Conservation (phyloP, 495 filamentous ascomycete genomes). For the Neurospora hispaniola region DNA sequence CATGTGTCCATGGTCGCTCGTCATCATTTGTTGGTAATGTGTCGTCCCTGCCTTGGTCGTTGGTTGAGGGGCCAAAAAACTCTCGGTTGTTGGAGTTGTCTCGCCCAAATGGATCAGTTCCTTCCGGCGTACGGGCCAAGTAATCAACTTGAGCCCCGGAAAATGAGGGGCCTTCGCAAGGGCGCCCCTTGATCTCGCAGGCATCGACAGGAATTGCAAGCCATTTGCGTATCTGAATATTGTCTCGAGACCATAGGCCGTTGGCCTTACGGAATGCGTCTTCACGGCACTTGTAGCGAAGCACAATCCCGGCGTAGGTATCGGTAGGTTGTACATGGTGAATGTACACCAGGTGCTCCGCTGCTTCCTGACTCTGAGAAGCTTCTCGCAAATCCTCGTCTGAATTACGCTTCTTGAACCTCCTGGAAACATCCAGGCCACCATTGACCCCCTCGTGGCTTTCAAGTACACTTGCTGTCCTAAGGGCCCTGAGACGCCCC, state of each 20-base stretch:
- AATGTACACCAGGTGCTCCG: conserved; percentile 75
- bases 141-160: conserved; percentile 31
- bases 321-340: conserved; percentile 76
- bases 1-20: conserved; percentile 63
- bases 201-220: conserved; percentile 83
- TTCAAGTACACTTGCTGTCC: conserved; percentile 40
- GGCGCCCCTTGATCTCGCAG: conserved; percentile 71
- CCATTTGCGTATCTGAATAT: conserved; percentile 69
- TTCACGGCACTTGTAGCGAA: conserved; percentile 76
- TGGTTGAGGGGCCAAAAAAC: conserved; percentile 24
- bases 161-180: conserved; percentile 32
- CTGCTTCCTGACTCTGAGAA: conserved; percentile 27
- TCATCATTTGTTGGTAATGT: conserved; percentile 21
- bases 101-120: conserved; percentile 15
- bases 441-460: conserved; percentile 39
- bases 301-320: conserved; percentile 80
- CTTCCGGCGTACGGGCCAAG: conserved; percentile 34
- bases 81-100: conserved; percentile 18
- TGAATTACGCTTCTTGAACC: conserved; percentile 45
- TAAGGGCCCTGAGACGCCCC: conserved; percentile 34
- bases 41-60: conserved; percentile 11
- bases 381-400: conserved; percentile 30
- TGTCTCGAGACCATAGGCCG: conserved; percentile 87
- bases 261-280: conserved; percentile 78
- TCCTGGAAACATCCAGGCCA: conserved; percentile 35